A percentile compares a stretch with the other conserved stretches of the same genome.
phyloP scores from a whole-genome alignment of 1,139 yeast species.

The Pichia sp. region DNA sequence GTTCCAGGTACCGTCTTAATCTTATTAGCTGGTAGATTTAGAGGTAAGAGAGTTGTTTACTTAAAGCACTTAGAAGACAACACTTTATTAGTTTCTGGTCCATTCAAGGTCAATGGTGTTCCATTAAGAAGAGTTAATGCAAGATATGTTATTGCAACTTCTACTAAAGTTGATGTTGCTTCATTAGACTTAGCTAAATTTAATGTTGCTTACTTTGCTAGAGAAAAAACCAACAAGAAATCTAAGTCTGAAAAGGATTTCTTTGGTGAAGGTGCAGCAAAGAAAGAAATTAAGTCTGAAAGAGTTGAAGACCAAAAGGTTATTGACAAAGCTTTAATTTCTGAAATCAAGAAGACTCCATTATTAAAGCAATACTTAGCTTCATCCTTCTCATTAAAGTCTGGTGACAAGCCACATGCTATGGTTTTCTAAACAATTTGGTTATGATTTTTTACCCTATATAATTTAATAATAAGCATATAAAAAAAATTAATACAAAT shows the following conservation, averaged over 20 bases:
- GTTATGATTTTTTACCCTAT: conserved; percentile 12
- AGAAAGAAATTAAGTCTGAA: conserved; percentile 87
- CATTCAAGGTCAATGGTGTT: conserved; percentile 99
- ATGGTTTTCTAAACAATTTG: conserved; percentile 72
- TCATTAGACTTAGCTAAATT: conserved; percentile 86
- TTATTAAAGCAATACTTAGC: conserved; percentile 97
- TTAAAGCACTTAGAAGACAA: conserved; percentile 97
- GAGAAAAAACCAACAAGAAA: conserved; percentile 80
- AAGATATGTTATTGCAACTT: conserved; percentile 98
- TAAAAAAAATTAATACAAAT: conserved; percentile 13
- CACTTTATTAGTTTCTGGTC: conserved; percentile 97
- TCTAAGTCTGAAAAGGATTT: conserved; percentile 91
- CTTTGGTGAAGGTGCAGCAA: conserved; percentile 76
- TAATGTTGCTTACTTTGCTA: conserved; percentile 94
- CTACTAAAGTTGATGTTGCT: conserved; percentile 78
- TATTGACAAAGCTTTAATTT: conserved; percentile 89
- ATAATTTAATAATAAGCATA: conserved; percentile 5
- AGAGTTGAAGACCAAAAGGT: conserved; percentile 97
- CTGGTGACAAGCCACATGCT: conserved; percentile 98
- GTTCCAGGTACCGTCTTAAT: conserved; percentile 98
- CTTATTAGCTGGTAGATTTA: conserved; percentile 99
- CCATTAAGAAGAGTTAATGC: conserved; percentile 99
- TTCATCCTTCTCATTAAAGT: conserved; percentile 93
- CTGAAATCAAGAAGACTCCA: conserved; percentile 97
- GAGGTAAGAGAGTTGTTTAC: conserved; percentile 99